phyloP scores from a whole-genome alignment of 495 filamentous ascomycete species.

The Penicillium verhagenii region DNA sequence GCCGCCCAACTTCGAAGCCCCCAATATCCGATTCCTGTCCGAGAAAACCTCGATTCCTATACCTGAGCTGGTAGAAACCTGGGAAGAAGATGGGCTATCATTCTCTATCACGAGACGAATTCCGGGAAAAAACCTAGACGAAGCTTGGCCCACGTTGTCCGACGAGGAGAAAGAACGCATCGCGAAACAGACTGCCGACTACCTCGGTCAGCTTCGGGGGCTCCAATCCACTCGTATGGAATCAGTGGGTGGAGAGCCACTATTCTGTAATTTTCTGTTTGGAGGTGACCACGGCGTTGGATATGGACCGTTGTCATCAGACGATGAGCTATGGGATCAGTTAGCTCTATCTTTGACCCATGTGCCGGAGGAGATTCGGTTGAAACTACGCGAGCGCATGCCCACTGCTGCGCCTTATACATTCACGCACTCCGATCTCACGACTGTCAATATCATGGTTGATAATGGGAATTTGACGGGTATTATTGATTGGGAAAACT shows the following conservation, averaged over 20 bases:
- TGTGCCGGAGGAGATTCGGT: conserved; percentile 16
- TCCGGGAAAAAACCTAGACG: conserved; percentile 15
- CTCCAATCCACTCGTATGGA: conserved; percentile 21
- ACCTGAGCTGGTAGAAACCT: conserved; percentile 12
- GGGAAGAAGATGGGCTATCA: conserved; percentile 7
- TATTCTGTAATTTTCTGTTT: conserved; percentile 20
- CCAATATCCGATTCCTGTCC: conserved; percentile 13
- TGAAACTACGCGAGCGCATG: conserved; percentile 18
- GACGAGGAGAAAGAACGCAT: conserved; percentile 16
- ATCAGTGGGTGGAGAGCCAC: conserved; percentile 16
- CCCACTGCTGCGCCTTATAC: conserved; percentile 29
- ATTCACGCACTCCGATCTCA: conserved; percentile 37
- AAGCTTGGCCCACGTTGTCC: conserved; percentile 17
- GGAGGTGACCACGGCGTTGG: not conserved
- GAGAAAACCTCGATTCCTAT: conserved; percentile 17
- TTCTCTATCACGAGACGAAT: conserved; percentile 17
- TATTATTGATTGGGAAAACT: conserved; percentile 27
- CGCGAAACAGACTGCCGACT: conserved; percentile 23
- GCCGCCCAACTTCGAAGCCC: conserved; percentile 10
- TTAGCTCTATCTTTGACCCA: conserved; percentile 18
- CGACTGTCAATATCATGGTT: conserved; percentile 37
- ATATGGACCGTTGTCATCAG: conserved; percentile 27
- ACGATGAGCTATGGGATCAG: conserved; percentile 30
- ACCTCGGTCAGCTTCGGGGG: conserved; percentile 19
- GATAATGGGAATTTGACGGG: conserved; percentile 10